Evolutionary conservation across 805 yeast genomes (phyloP), one percentile per base, ranked within the genome.

Genomic region (Ogataea sp.): DNA sequence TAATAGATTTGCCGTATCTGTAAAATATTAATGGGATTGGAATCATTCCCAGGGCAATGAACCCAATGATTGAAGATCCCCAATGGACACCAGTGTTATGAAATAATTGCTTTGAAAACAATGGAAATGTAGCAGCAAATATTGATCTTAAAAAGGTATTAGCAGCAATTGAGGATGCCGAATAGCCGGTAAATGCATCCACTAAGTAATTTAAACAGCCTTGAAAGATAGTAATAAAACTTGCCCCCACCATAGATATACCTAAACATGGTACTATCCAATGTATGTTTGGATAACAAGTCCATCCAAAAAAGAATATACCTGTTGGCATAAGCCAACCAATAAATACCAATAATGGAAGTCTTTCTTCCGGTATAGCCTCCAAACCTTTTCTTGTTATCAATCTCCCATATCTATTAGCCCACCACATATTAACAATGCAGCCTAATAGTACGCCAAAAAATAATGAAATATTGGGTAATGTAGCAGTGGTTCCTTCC

Each of bases 91-190:
- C 80, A 33, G 82, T 55, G 18, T 36, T 37, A 9, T 43, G 56
- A 53, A 77, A 82, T 80, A 81, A 73, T 8, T 68, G 60, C 8
- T 65, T 56, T 3, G 82, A 83, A 55, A 79, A 78, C 32, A 80
- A 59, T 6, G 88, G 93, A 62, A 83, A 80, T 10, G 73, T 66
- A 39, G 79, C 82, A 1, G 88, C 90, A 50, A 82, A 70, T 32
- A 71, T 55, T 4, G 86, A 77, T 49, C 93, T 65, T 49, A 78
- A 71, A 44, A 81, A 71, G 0, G 86, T 76, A 3, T 82, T 83
- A 0, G 86, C 82, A 0, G 82, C 82, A 26, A 77, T 68, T 0
- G 82, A 71, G 14, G 81, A 71, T 0, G 88, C 88, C 0, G 87
- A 75, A 48, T 71, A 78, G 39, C 73, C 62, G 23, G 83, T 76